Evolutionary conservation across 1,284 basidiomycete species (phyloP).

Genomic region (Puccinia coronata): DNA sequence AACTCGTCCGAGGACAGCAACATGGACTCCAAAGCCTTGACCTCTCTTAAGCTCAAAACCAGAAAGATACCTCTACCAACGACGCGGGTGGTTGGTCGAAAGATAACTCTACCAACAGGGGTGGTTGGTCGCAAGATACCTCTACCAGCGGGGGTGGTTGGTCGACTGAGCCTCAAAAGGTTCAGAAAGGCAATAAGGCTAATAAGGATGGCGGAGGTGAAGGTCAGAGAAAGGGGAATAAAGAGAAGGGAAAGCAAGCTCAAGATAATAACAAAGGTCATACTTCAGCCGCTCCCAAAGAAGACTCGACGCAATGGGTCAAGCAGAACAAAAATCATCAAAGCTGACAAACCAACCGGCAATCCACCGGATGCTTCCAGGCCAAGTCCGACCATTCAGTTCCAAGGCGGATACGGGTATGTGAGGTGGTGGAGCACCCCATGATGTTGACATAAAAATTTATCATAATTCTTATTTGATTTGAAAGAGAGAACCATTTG

Average conservation of each 20-base stretch:
- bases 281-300: neutral
- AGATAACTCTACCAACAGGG: neutral
- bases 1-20: too few relatives aligned
- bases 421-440: too few relatives aligned
- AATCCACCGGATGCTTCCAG: neutral
- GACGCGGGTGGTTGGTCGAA: neutral
- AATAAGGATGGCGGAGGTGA: neutral
- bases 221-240: neutral
- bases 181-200: slow-evolving; percentile 13
- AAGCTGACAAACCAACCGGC: neutral
- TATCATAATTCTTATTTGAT: too few relatives aligned
- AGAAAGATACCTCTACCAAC: neutral
- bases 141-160: too few relatives aligned
- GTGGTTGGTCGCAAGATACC: too few relatives aligned
- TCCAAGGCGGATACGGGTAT: neutral
- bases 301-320: neutral
- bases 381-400: neutral
- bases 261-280: neutral
- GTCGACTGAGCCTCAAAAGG: neutral
- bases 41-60: too few relatives aligned
- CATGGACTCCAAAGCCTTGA: too few relatives aligned
- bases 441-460: too few relatives aligned
- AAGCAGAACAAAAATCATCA: neutral
- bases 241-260: slow-evolving; percentile 19
- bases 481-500: too few relatives aligned